Evolutionary conservation across 768 basidiomycete species (phyloP), one percentile per base, ranked within the genome.

Genomic region (Coprinopsis marcescibilis): DNA sequence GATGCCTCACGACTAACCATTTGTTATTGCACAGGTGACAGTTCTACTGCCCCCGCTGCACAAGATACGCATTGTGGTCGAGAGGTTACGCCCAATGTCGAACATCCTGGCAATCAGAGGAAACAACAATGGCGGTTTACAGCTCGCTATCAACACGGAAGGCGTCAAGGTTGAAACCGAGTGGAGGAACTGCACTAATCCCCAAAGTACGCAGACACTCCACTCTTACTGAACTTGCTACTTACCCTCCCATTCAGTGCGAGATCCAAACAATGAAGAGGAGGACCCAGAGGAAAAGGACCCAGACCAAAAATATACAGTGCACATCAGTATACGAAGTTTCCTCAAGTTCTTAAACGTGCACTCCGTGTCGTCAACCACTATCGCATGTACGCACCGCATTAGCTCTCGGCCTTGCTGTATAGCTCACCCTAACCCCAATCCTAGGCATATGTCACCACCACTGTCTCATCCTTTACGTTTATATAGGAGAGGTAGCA

Each of bases 391-490:
- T 89, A 54, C 36, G 86, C 69, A n/a, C n/a, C n/a, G n/a, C n/a
- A n/a, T n/a, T n/a, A n/a, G n/a, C n/a, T n/a, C n/a, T n/a, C n/a
- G n/a, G n/a, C n/a, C n/a, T n/a, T n/a, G n/a, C n/a, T n/a, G n/a
- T n/a, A n/a, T n/a, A n/a, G n/a, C n/a, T n/a, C n/a, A n/a, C n/a
- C n/a, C 42, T 10, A 41, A n/a, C 25, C 13, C 37, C 33, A 32
- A 38, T 33, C 2, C n/a, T 57, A 93, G 89, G 85, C 57, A 74
- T 93, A 41, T 93, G 90, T 58, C 80, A 83, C 53, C 74, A 80
- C 48, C 85, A 91, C 52, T 92, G 89, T 58, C 72, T 88, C 49
- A 92, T 93, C 54, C 73, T 92, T 42, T 93, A 92, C 52, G 89
- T 92, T 45, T 93, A 92, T 58, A 84, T 92, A 35, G 90, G 90